These are phyloP conservation scores for Colletotrichum tropicale DNA, from an alignment of 2,329 filamentous ascomycete genomes.

Conservation along the genomic window DNA sequence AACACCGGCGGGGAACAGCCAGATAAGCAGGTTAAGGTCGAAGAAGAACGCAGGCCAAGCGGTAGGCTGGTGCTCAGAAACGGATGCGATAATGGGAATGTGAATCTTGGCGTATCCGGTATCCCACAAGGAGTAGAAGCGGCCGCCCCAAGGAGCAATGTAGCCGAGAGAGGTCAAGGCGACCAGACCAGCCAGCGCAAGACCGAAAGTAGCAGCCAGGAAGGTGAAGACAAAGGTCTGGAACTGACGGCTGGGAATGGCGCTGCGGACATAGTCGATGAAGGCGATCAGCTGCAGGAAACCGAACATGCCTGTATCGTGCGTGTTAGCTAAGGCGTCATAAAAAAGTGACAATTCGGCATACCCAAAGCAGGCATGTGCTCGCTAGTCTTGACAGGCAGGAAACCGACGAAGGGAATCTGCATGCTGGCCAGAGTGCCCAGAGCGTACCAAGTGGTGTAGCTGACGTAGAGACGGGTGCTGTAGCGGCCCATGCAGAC, in stretches of 20 bases:
- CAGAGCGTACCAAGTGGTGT: conserved; percentile 97
- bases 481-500: conserved; percentile 98
- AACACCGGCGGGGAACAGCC: conserved; percentile 97
- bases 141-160: conserved; percentile 96
- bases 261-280: conserved; percentile 87
- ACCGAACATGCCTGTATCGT: conserved; percentile 80
- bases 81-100: conserved; percentile 99
- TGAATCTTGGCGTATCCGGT: conserved; percentile 99
- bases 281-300: conserved; percentile 93
- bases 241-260: conserved; percentile 91
- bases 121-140: conserved; percentile 99
- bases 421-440: conserved; percentile 98
- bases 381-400: conserved; percentile 95
- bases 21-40: conserved; percentile 96
- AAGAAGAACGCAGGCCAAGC: conserved; percentile 99
- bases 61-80: conserved; percentile 98
- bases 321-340: conserved; percentile 17
- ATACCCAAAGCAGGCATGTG: conserved; percentile 95
- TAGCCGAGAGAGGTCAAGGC: conserved; percentile 88
- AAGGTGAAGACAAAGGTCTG: conserved; percentile 83
- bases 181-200: conserved; percentile 78
- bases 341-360: conserved; percentile 27
- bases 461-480: conserved; percentile 91
- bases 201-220: conserved; percentile 74
- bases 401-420: conserved; percentile 97